Conservation (phyloP, 2,329 filamentous ascomycete species). For the Metarhizium sp. region DNA sequence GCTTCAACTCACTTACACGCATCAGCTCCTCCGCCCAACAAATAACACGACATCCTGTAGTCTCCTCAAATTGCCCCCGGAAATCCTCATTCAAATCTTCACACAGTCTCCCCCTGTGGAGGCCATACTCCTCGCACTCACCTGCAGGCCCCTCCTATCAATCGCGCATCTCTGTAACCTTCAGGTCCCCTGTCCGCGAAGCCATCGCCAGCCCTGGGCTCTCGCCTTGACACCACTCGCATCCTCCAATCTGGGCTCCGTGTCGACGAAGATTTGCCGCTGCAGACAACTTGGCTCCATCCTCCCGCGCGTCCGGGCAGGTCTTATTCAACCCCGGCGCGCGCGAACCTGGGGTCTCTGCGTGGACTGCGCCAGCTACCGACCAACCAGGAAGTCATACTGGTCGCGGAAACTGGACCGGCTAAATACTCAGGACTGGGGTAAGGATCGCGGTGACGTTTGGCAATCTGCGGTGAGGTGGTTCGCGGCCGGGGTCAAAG, state of each 20-base stretch:
- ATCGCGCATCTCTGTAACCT: slow-evolving; percentile 10
- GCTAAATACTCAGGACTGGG: slow-evolving; percentile 4
- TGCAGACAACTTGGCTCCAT: slow-evolving; percentile 10
- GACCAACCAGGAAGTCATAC: slow-evolving; percentile 12
- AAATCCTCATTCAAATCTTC: slow-evolving; percentile 17
- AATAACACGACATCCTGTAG: background rate
- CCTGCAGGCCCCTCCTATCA: slow-evolving; percentile 14
- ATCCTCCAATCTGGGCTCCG: slow-evolving; percentile 2
- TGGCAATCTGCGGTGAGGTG: slow-evolving; percentile 9
- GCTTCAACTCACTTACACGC: slow-evolving; percentile 1
- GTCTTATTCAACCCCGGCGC: slow-evolving; percentile 7
- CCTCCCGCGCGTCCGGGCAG: slow-evolving; percentile 10
- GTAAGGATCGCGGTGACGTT: slow-evolving; percentile 1
- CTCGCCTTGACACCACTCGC: background rate
- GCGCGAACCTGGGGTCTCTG: slow-evolving; percentile 13
- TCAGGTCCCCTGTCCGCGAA: slow-evolving; percentile 6
- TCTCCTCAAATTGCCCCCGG: slow-evolving; percentile 15
- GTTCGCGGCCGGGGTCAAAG: slow-evolving; percentile 8
- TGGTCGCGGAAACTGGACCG: slow-evolving; percentile 8
- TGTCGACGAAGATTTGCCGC: slow-evolving; percentile 1
- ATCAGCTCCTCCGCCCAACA: background rate
- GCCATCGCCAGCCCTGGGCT: background rate
- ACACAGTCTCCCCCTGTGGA: slow-evolving; percentile 7
- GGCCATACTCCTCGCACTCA: slow-evolving; percentile 11
- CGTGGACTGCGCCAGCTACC: slow-evolving; percentile 13